Conservation (phyloP, 2,329 filamentous ascomycete genomes). For the Colletotrichum gloeosporioides region DNA sequence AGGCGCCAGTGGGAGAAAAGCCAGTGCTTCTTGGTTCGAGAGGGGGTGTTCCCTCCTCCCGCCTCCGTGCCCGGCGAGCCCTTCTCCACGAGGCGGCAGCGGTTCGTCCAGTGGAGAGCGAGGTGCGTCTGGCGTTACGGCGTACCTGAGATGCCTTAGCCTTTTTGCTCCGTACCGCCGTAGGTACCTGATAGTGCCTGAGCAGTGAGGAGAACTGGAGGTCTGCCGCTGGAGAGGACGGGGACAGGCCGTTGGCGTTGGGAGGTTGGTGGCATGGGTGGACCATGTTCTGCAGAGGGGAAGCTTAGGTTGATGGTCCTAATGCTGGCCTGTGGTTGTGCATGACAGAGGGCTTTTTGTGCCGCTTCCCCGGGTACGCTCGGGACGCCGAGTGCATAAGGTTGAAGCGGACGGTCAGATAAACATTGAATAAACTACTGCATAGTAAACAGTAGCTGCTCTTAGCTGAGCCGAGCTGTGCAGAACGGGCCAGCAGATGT, state of each 20-base stretch:
- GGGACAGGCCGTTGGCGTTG: background rate
- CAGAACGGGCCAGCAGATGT: background rate
- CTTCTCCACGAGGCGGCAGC: background rate
- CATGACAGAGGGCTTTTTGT: slow-evolving; percentile 12
- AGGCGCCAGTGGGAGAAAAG: slow-evolving; percentile 3
- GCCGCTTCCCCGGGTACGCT: slow-evolving; percentile 9
- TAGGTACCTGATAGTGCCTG: background rate
- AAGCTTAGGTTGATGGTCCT: background rate
- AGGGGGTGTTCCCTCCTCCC: slow-evolving; percentile 16
- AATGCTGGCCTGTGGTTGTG: background rate
- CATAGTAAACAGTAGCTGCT: background rate
- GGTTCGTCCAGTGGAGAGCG: background rate
- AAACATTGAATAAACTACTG: slow-evolving; percentile 5
- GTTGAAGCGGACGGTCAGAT: slow-evolving; percentile 15
- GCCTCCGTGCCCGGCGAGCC: background rate
- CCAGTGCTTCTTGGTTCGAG: background rate
- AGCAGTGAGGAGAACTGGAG: background rate
- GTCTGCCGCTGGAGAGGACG: background rate
- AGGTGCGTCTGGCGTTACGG: background rate
- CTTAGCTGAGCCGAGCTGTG: background rate
- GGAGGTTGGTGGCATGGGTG: background rate
- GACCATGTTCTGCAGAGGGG: slow-evolving; percentile 12
- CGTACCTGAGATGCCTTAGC: background rate
- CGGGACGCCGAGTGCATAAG: slow-evolving; percentile 4
- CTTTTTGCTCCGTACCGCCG: background rate